phyloP scores from a whole-genome alignment of 768 basidiomycete species.

The Collybia mongolica region DNA sequence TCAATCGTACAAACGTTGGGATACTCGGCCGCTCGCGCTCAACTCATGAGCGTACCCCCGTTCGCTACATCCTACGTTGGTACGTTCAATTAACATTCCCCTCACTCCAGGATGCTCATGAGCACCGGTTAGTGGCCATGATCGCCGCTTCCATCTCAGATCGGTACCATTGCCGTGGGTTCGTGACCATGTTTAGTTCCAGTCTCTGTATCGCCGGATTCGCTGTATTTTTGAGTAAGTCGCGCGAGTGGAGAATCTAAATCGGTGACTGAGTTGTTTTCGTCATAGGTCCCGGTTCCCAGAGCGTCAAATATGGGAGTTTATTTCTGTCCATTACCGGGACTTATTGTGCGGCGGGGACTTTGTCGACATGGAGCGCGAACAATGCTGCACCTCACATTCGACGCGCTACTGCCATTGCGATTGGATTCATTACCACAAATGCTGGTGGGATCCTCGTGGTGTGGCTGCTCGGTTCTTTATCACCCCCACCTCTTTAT shows the following conservation, averaged over 20 bases:
- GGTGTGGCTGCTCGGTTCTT: conserved; percentile 38
- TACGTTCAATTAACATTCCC: conserved; percentile 12
- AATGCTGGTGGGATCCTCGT: conserved; percentile 38
- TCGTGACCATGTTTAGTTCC: conserved; percentile 29
- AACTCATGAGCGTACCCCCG: conserved; percentile 7
- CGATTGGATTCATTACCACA: conserved; percentile 30
- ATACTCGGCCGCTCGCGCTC: too few relatives aligned
- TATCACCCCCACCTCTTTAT: conserved; percentile 35
- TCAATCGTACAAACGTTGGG: too few relatives aligned
- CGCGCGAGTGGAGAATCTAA: neutral
- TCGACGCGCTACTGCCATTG: conserved; percentile 38
- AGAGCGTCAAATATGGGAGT: conserved; percentile 30
- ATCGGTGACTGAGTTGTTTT: conserved; percentile 4
- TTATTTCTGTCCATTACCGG: conserved; percentile 35
- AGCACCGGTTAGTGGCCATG: conserved; percentile 27
- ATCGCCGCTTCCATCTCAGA: conserved; percentile 34
- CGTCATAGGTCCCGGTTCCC: conserved; percentile 10
- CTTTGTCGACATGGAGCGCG: conserved; percentile 36
- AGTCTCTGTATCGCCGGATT: conserved; percentile 30
- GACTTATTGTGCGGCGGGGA: conserved; percentile 31
- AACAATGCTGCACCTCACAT: conserved; percentile 40
- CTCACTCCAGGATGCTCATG: neutral
- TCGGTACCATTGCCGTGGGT: conserved; percentile 32
- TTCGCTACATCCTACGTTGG: conserved; percentile 32
- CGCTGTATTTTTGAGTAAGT: conserved; percentile 36